These are phyloP conservation scores for Aureobasidium sp. DNA, from an alignment of 2,329 filamentous ascomycete genomes.

Conservation along the genomic window DNA sequence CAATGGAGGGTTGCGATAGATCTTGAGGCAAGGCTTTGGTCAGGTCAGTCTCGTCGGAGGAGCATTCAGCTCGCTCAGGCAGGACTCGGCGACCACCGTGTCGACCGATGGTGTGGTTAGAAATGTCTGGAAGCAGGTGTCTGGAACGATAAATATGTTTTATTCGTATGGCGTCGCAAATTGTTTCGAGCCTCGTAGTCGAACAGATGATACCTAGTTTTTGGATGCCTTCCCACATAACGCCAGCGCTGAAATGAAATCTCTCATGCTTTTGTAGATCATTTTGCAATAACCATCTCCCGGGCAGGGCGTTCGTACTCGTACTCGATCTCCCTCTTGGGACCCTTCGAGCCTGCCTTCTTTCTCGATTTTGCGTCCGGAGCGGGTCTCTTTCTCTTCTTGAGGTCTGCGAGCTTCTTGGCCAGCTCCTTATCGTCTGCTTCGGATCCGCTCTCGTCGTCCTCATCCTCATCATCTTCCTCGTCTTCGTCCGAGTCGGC, in stretches of 20 bases:
- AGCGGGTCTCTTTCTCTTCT: constrained; percentile 52
- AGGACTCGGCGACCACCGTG: too few relatives aligned
- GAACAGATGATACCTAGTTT: background rate
- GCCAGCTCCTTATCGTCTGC: constrained; percentile 43
- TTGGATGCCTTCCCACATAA: constrained; percentile 8
- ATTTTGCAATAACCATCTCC: constrained; percentile 25
- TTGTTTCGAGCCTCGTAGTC: background rate
- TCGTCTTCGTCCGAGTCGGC: constrained; percentile 49
- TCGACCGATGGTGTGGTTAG: too few relatives aligned
- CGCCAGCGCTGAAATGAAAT: constrained; percentile 8
- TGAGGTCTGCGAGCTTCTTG: constrained; percentile 46
- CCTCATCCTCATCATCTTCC: constrained; percentile 47
- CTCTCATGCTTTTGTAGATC: background rate
- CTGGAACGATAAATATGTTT: background rate
- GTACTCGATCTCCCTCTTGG: constrained; percentile 69
- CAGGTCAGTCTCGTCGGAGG: background rate
- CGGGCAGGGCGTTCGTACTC: constrained; percentile 56
- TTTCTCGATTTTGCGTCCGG: constrained; percentile 43
- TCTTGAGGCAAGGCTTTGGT: background rate
- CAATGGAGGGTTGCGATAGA: background rate
- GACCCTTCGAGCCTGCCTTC: constrained; percentile 47
- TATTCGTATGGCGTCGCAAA: background rate
- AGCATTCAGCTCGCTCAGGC: background rate
- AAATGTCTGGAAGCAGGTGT: background rate
- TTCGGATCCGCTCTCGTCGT: constrained; percentile 47